phyloP scores from a whole-genome alignment of 2,329 filamentous ascomycete species.

The Zarea fungicola region DNA sequence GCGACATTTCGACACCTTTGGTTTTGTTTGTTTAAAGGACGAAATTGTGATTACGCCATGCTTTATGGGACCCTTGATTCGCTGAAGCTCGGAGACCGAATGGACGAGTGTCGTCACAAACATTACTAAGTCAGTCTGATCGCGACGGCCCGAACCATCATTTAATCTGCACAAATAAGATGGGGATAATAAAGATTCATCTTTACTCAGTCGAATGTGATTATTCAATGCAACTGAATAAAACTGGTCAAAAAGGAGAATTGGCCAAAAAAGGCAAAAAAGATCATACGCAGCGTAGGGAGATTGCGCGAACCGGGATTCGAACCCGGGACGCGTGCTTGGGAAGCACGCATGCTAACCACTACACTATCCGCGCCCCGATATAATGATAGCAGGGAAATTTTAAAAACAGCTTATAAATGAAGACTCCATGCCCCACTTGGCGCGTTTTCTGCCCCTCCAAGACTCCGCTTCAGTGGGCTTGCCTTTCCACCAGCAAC shows the following conservation, averaged over 20 bases:
- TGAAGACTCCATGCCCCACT: neutral
- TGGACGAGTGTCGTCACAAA: slow-evolving; percentile 7
- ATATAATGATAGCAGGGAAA: neutral
- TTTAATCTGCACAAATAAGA: too few species aligned
- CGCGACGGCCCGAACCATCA: too few species aligned
- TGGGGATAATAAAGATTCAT: too few species aligned
- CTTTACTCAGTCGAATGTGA: too few species aligned
- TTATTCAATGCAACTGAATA: too few species aligned
- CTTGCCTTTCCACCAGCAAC: neutral
- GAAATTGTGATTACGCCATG: slow-evolving; percentile 10
- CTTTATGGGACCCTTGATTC: slow-evolving; percentile 10
- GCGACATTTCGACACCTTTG: slow-evolving; percentile 6
- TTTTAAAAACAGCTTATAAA: neutral
- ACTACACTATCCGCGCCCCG: slow-evolving; percentile 14
- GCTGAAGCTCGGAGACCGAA: slow-evolving; percentile 12
- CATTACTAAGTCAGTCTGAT: slow-evolving; percentile 11
- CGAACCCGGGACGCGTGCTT: slow-evolving; percentile 15
- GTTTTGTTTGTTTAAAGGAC: neutral
- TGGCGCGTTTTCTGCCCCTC: slow-evolving; percentile 6
- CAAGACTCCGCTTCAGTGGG: neutral
- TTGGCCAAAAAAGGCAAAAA: neutral
- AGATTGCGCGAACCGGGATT: slow-evolving; percentile 15
- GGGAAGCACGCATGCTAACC: slow-evolving; percentile 16
- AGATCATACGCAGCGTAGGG: slow-evolving; percentile 9
- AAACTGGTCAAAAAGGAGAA: neutral